Conservation (phyloP, 768 basidiomycete genomes). For the Serendipita sp. region DNA sequence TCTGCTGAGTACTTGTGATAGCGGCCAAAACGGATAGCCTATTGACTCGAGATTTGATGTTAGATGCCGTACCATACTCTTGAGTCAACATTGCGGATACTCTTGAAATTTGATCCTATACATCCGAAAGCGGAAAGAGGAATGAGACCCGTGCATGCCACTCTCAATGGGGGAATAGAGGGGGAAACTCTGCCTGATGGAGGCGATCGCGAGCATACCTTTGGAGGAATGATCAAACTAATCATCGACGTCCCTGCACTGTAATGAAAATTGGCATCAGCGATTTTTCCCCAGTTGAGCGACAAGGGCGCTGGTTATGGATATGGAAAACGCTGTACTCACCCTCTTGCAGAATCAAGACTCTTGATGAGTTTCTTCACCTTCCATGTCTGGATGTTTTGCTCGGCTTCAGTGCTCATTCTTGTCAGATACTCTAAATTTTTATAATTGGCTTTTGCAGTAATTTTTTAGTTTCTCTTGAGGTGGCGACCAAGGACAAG, state of each 20-base stretch:
- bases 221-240: constrained; percentile 90
- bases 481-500: neutral
- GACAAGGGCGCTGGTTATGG: neutral
- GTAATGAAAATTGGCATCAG: constrained; percentile 1
- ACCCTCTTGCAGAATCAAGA: constrained; percentile 87
- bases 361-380: constrained; percentile 99
- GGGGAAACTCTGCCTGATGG: neutral
- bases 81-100: constrained; percentile 92
- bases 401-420: constrained; percentile 38
- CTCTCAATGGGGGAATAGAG: constrained; percentile 2
- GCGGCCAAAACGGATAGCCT: constrained; percentile 93
- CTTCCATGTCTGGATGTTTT: constrained; percentile 97
- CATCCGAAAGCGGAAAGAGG: neutral
- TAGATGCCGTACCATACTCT: constrained; percentile 97
- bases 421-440: neutral
- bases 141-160: neutral
- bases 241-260: constrained; percentile 98
- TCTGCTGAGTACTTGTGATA: constrained; percentile 95
- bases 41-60: constrained; percentile 98
- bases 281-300: neutral
- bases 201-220: constrained; percentile 29
- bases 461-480: neutral
- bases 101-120: constrained; percentile 82
- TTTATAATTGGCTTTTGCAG: no score
- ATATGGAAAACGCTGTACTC: neutral